Evolutionary conservation across 2,329 filamentous ascomycete genomes (phyloP), one percentile per base, ranked within the genome.

Genomic region (Fusarium pseudograminearum): DNA sequence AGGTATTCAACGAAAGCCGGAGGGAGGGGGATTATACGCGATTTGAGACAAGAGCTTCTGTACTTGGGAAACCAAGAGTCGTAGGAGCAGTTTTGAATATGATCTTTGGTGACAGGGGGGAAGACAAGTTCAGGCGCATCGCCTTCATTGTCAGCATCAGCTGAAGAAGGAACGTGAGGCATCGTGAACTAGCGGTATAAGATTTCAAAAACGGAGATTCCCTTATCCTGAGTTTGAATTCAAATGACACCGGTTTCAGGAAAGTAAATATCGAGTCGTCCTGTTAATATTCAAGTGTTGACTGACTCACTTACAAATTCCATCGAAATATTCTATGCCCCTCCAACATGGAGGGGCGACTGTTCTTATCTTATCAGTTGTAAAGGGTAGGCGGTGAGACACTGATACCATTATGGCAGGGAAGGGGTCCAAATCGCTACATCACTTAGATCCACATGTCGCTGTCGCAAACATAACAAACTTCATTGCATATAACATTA

Each of bases 81-180:
- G 80, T 97, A 98, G 42, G 96, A 97, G 81, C 95, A 99, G 80
- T 98, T 92, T 57, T 97, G 83, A 65, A 99, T 97, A 76, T 99
- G 95, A 47, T 91, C 88, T 77, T 90, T 92, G 33, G 90, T 93
- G 60, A 97, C 87, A 2, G 93, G 93, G 22, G 94, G 92, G 76
- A 99, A 98, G 22, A 88, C 88, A 20, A 93, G 50, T 30, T 76
- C 72, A 34, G 65, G 63, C 26, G 68, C 67, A 30, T 73, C 73
- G 28, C 54, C 54, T 36, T 58, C 59, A 30, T 42, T 44, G 24
- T 57, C 47, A 31, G 51, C 24, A 33, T 51, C 34, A 31, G 59
- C 50, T 18, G 67, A 64, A 26, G 65, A 59, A 9, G 78, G 74
- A 26, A 81, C 57, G 45, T 81, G 78, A 62, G 80, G 80, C 80